Evolutionary conservation across 2,329 filamentous ascomycete genomes (phyloP).

Genomic region (Aspergillus japonicus): DNA sequence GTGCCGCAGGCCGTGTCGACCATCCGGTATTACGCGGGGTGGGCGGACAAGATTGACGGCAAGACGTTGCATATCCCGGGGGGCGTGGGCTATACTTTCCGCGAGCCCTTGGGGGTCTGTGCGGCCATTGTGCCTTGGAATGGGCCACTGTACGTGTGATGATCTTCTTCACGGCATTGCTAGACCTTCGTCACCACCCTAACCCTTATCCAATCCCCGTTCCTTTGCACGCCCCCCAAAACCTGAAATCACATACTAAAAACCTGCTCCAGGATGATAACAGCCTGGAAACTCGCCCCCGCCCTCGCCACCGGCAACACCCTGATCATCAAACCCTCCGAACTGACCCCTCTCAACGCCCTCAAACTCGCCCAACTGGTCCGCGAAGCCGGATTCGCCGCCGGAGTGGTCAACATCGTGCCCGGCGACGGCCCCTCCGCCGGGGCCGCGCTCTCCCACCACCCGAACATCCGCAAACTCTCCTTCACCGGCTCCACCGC

Average conservation of each 20-base stretch:
- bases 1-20: slow-evolving; percentile 24
- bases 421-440: slow-evolving; percentile 63
- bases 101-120: slow-evolving; percentile 30
- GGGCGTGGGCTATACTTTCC: slow-evolving; percentile 25
- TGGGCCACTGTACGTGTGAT: slow-evolving; percentile 24
- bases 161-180: too few species aligned
- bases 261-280: slow-evolving; percentile 24
- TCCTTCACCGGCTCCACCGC: slow-evolving; percentile 35
- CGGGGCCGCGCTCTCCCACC: slow-evolving; percentile 29
- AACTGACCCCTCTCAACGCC: slow-evolving; percentile 55
- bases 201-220: too few species aligned
- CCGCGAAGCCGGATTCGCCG: slow-evolving; percentile 53
- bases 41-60: slow-evolving; percentile 31
- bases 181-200: too few species aligned
- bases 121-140: slow-evolving; percentile 34
- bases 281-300: slow-evolving; percentile 56
- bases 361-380: slow-evolving; percentile 50
- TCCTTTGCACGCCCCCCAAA: too few species aligned
- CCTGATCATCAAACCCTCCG: slow-evolving; percentile 67
- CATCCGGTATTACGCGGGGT: slow-evolving; percentile 31
- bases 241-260: too few species aligned
- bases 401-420: slow-evolving; percentile 58
- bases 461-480: slow-evolving; percentile 33
- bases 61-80: slow-evolving; percentile 23
- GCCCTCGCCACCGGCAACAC: slow-evolving; percentile 56